phyloP scores from a whole-genome alignment of 805 yeast species.

The Nakazawaea ambrosiae region DNA sequence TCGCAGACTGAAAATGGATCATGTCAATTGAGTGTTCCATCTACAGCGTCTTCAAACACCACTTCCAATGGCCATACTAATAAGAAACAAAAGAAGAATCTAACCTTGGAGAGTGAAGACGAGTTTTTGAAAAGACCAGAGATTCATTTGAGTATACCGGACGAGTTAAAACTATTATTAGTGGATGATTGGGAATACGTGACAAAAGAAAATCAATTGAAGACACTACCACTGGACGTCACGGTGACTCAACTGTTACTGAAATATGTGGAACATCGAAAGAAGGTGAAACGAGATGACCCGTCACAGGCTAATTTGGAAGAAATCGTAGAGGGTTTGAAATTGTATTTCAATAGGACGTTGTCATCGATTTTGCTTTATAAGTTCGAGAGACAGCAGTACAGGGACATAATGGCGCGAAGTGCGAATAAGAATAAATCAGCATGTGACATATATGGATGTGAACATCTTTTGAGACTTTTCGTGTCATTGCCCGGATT shows the following conservation, averaged over 20 bases:
- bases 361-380: constrained; percentile 65
- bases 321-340: constrained; percentile 69
- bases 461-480: constrained; percentile 74
- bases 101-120: constrained; percentile 18
- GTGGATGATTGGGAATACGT: constrained; percentile 94
- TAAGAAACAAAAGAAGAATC: constrained; percentile 5
- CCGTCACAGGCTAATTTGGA: constrained; percentile 34
- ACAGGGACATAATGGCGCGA: constrained; percentile 34
- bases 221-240: constrained; percentile 53
- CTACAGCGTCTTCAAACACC: constrained; percentile 10
- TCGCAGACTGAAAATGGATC: constrained; percentile 3
- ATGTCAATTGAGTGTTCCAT: constrained; percentile 5
- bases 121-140: constrained; percentile 34
- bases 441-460: constrained; percentile 56
- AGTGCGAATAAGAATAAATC: constrained; percentile 21
- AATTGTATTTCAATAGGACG: constrained; percentile 65
- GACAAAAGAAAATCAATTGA: constrained; percentile 71
- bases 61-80: constrained; percentile 4
- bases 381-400: constrained; percentile 73
- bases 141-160: constrained; percentile 53
- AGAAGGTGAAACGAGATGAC: constrained; percentile 24
- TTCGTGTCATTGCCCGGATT: constrained; percentile 77
- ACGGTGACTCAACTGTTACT: constrained; percentile 48
- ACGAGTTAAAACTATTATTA: constrained; percentile 56
- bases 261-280: constrained; percentile 34